Evolutionary conservation across 345 rosid species (phyloP), one percentile per base, ranked within the genome.

Genomic region (Euphorbia tirucalli): DNA sequence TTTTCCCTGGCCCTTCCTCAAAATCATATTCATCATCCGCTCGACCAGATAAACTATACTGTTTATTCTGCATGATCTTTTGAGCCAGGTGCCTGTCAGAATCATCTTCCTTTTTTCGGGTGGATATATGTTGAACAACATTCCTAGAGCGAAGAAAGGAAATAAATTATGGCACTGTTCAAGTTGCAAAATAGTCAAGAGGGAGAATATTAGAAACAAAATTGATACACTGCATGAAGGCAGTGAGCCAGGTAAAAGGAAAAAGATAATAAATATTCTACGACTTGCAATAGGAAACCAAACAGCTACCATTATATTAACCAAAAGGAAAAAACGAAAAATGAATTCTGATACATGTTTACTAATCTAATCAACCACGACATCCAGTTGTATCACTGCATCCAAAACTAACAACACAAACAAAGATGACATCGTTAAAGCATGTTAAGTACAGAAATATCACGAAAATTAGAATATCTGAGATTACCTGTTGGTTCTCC

Each of bases 11-110:
- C 65, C 87, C 87, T 30, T 85, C 93, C 22, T 89, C 99, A 77
- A 78, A 95, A 81, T 93, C 99, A 78, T 92, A 89, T 71, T 92
- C 98, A 83, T 90, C 96, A 77, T 95, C 99, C 46, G 91, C 93
- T 78, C 74, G 88, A 66, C 92, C 90, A 25, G 91, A 77, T 75
- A 87, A 72, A 75, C 86, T 90, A 77, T 77, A 90, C 66, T 72
- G 86, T 74, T 85, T 95, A 81, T 88, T 92, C 71, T 82, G 90
- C 78, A 85, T 82, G 71, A 95, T 92, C 71, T 79, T 89, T 69
- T 73, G 82, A 35, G 97, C 98, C 71, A 92, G 74, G 82, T 89
- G 86, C 85, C 55, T 80, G 85, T 92, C 98, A 14, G 89, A 85
- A 73, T 90, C 88, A 35, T 89, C 97, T 24, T 90, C 91, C 85